Conservation (phyloP, 345 rosid genomes). For the Raphanus raphanistrum region DNA sequence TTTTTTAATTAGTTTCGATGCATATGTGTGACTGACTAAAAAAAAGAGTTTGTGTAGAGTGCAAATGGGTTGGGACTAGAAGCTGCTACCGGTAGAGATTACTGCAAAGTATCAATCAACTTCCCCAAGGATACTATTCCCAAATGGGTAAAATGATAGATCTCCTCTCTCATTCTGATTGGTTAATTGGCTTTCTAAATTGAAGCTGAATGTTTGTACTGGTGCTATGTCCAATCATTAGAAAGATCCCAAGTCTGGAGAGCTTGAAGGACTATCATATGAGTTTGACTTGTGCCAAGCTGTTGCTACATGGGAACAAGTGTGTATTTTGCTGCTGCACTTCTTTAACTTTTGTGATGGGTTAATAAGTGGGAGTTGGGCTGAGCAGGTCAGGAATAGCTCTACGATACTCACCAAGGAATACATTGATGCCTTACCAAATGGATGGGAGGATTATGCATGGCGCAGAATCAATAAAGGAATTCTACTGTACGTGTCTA, state of each 20-base stretch:
- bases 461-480: constrained; percentile 98
- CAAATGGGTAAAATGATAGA: constrained; percentile 66
- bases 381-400: constrained; percentile 84
- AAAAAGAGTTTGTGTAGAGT: constrained; percentile 28
- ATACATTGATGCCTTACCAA: constrained; percentile 83
- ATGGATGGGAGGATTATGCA: constrained; percentile 96
- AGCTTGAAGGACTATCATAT: constrained; percentile 73
- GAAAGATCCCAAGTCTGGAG: constrained; percentile 91
- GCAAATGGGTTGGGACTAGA: constrained; percentile 88
- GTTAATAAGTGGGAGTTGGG: no score
- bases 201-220: not conserved
- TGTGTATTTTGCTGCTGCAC: constrained; percentile 23
- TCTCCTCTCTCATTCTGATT: constrained; percentile 1
- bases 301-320: constrained; percentile 85
- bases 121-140: constrained; percentile 77
- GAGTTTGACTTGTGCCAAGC: constrained; percentile 89
- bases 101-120: constrained; percentile 60
- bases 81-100: constrained; percentile 58
- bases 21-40: no score
- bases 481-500: constrained; percentile 64
- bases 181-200: not conserved
- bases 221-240: constrained; percentile 33
- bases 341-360: constrained; percentile 38
- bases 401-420: constrained; percentile 88
- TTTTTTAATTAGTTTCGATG: no score